These are phyloP conservation scores for Boletus sp. DNA, from an alignment of 1,284 basidiomycete species.

Conservation along the genomic window DNA sequence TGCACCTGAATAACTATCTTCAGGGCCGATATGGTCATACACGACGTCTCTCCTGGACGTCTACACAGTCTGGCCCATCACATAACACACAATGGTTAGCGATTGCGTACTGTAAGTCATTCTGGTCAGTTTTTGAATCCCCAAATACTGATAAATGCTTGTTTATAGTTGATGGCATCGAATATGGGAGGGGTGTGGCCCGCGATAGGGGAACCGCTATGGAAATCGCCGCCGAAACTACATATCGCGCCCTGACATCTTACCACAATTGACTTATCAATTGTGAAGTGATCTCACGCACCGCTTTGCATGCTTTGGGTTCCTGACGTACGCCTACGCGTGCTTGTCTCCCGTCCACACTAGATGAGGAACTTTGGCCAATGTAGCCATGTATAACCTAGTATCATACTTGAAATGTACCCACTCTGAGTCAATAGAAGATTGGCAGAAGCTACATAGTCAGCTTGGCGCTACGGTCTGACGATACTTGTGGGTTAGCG, in stretches of 20 bases:
- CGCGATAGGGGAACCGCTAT: conserved; percentile 32
- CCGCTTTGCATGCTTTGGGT: not conserved
- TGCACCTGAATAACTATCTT: conserved; percentile 30
- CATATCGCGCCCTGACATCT: conserved; percentile 24
- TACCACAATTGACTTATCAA: conserved; percentile 17
- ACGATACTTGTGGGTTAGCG: too few relatives aligned
- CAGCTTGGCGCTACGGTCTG: not conserved
- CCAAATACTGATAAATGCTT: not conserved
- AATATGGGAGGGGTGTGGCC: conserved; percentile 30
- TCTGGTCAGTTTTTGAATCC: not conserved
- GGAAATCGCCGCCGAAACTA: conserved; percentile 30
- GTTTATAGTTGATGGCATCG: conserved; percentile 26
- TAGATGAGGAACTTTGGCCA: not conserved
- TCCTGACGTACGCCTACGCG: not conserved
- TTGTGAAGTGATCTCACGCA: conserved; percentile 1
- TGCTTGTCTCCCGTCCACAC: not conserved
- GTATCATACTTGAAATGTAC: conserved; percentile 16
- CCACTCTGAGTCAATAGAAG: not conserved
- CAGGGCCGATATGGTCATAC: conserved; percentile 32
- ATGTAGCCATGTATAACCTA: not conserved
- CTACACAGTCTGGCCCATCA: conserved; percentile 23
- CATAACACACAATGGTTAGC: conserved; percentile 27
- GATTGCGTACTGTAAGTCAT: conserved; percentile 29
- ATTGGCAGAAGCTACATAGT: too few relatives aligned
- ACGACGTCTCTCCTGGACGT: conserved; percentile 23